A percentile compares a stretch with the other conserved stretches of the same genome.
Evolutionary conservation across 805 yeast species (phyloP).

Genomic region (Naumovozyma dairenensis): DNA sequence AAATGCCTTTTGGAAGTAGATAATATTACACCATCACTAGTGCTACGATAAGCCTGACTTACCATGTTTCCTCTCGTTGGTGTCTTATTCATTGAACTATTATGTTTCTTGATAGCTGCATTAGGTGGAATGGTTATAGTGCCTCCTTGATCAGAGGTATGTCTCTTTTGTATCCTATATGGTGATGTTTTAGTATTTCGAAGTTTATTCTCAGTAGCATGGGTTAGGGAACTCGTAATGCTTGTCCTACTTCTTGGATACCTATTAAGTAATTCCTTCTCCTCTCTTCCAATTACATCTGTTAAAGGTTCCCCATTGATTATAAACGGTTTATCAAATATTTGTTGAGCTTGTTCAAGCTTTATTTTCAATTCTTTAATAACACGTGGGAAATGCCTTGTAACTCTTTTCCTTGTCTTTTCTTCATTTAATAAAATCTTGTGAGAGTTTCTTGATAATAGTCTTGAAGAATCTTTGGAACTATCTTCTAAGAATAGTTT

Average conservation of each 20-base stretch:
- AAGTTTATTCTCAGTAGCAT: no score
- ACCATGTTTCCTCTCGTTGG: conserved; percentile 1
- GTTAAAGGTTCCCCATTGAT: conserved; percentile 20
- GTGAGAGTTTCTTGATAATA: conserved; percentile 66
- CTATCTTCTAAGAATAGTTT: conserved; percentile 56
- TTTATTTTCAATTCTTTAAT: conserved; percentile 41
- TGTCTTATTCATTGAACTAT: conserved; percentile 1
- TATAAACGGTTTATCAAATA: conserved; percentile 30
- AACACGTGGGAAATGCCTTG: conserved; percentile 59
- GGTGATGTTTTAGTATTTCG: neutral
- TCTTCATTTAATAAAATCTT: conserved; percentile 75
- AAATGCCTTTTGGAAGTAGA: neutral
- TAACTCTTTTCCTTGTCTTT: conserved; percentile 54
- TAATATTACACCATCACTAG: neutral
- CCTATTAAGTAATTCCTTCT: conserved; percentile 25
- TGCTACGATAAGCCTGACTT: no score
- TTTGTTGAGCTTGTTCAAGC: conserved; percentile 39
- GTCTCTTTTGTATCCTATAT: neutral
- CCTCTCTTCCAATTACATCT: conserved; percentile 22
- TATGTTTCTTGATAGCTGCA: neutral
- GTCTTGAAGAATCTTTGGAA: conserved; percentile 69
- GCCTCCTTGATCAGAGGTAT: neutral
- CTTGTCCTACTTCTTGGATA: conserved; percentile 28
- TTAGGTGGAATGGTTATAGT: neutral
- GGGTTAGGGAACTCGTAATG: no score